Evolutionary conservation across 2,329 filamentous ascomycete species (phyloP).

Genomic region (Trichophyton schoenleinii): DNA sequence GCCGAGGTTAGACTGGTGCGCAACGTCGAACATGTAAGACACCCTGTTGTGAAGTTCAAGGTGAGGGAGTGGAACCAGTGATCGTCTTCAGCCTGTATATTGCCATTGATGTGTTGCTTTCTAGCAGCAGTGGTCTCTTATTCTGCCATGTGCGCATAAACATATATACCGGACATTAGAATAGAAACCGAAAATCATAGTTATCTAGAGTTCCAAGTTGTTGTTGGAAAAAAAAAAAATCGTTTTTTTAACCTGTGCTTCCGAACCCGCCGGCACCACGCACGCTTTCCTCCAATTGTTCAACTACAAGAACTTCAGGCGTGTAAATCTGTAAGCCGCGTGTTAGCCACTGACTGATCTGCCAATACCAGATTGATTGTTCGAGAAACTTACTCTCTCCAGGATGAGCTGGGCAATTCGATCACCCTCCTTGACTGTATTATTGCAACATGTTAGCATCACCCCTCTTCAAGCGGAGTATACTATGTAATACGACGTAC

Average conservation of each 20-base stretch:
- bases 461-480: neutral
- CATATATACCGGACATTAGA: neutral
- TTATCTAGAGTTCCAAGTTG: neutral
- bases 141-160: neutral
- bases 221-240: neutral
- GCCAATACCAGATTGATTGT: neutral
- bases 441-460: neutral
- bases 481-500: slow-evolving; percentile 14
- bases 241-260: slow-evolving; percentile 53
- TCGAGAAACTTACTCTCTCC: slow-evolving; percentile 49
- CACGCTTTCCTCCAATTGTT: slow-evolving; percentile 79
- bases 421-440: slow-evolving; percentile 63
- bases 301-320: slow-evolving; percentile 79
- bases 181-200: neutral
- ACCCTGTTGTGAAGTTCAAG: slow-evolving; percentile 56
- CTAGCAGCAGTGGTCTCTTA: neutral
- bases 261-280: slow-evolving; percentile 84
- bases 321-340: slow-evolving; percentile 56
- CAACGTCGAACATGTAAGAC: slow-evolving; percentile 54
- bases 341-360: neutral
- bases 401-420: slow-evolving; percentile 86
- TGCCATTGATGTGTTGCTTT: neutral
- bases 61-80: slow-evolving; percentile 23
- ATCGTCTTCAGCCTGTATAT: slow-evolving; percentile 26
- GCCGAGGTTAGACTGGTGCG: slow-evolving; percentile 75